phyloP scores from a whole-genome alignment of 768 basidiomycete species.

The Psilocybe azurescens region DNA sequence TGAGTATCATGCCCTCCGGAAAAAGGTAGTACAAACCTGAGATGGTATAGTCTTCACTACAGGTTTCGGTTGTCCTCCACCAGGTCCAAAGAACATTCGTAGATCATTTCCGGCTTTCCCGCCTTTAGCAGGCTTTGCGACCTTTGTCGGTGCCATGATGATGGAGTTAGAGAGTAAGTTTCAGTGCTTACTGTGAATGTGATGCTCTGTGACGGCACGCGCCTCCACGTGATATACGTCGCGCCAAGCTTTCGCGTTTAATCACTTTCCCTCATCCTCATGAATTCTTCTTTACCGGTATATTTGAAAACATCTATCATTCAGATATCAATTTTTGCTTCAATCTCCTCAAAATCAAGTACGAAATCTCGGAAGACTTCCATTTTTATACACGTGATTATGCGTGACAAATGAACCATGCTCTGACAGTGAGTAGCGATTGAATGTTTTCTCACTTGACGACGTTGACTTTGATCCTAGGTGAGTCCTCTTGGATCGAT shows the following conservation, averaged over 20 bases:
- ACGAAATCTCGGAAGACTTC: too few relatives aligned
- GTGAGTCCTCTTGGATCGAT: too few relatives aligned
- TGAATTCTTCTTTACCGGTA: too few relatives aligned
- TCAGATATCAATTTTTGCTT: too few relatives aligned
- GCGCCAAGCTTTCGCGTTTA: not conserved
- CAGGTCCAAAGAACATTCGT: constrained; percentile 30
- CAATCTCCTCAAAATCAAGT: too few relatives aligned
- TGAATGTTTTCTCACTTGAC: too few relatives aligned
- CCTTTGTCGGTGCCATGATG: constrained; percentile 22
- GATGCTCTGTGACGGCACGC: constrained; percentile 16
- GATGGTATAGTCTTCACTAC: constrained; percentile 20
- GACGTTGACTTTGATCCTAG: too few relatives aligned
- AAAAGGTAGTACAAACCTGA: constrained; percentile 14
- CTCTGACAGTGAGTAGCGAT: too few relatives aligned
- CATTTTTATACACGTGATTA: too few relatives aligned
- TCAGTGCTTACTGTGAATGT: constrained; percentile 1
- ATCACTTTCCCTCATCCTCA: too few relatives aligned
- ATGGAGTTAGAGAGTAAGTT: constrained; percentile 10
- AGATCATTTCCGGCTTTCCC: constrained; percentile 21
- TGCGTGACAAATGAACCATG: too few relatives aligned
- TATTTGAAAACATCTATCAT: too few relatives aligned
- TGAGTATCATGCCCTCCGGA: constrained; percentile 6
- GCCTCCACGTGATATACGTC: not conserved
- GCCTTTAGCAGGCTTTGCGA: constrained; percentile 15
- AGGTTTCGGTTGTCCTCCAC: constrained; percentile 26